Percentiles rank a stretch among this genome's conserved stretches.
Evolutionary conservation across 306 rosid genomes (phyloP).

Genomic region (Malus sylvestris): DNA sequence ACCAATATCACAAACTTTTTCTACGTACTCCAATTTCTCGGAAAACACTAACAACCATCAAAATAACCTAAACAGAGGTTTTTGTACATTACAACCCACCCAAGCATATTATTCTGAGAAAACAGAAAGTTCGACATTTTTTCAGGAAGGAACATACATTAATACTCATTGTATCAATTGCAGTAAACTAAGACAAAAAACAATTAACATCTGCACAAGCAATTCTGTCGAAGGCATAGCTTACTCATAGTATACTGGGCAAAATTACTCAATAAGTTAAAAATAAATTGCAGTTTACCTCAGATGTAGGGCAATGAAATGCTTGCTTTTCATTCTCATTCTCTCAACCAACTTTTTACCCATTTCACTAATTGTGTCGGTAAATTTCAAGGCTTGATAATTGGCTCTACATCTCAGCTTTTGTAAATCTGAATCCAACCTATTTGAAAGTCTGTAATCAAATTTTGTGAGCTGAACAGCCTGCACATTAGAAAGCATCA

Average conservation of each 20-base stretch:
- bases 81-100: background rate
- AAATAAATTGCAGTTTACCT: conserved; percentile 40
- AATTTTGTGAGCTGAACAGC: conserved; percentile 77
- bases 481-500: conserved; percentile 30
- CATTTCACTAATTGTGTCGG: conserved; percentile 53
- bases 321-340: conserved; percentile 63
- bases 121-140: background rate
- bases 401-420: conserved; percentile 83
- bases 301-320: conserved; percentile 84
- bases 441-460: conserved; percentile 89
- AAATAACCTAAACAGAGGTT: background rate
- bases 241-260: background rate
- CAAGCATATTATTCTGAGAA: background rate
- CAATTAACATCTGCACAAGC: background rate
- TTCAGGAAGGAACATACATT: background rate
- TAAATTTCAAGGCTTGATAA: conserved; percentile 78
- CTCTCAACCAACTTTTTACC: conserved; percentile 56
- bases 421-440: conserved; percentile 54
- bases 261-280: background rate
- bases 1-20: conserved; percentile 16
- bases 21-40: background rate
- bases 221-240: background rate
- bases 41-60: background rate
- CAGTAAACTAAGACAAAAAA: background rate
- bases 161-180: background rate